Evolutionary conservation across 2,329 filamentous ascomycete species (phyloP).

Genomic region (Calycina herbarum): DNA sequence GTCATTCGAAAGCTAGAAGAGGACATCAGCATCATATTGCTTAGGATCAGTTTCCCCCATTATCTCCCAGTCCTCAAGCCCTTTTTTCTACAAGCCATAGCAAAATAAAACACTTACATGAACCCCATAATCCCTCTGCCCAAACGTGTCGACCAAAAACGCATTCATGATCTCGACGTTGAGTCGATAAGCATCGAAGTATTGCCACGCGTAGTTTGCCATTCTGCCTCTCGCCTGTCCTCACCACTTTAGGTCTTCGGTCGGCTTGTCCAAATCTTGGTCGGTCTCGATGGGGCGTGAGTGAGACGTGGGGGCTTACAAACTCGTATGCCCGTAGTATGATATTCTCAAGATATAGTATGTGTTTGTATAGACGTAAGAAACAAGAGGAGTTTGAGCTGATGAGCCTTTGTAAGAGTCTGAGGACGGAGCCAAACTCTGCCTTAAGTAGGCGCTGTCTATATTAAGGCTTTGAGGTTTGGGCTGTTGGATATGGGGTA

Average conservation of each 20-base stretch:
- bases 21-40: not conserved
- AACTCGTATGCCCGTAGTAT: not conserved
- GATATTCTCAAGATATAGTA: too few relatives aligned
- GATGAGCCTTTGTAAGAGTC: not conserved
- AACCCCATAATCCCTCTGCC: not conserved
- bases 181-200: not conserved
- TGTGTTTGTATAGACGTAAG: too few relatives aligned
- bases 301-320: not conserved
- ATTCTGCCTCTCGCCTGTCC: not conserved
- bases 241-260: too few relatives aligned
- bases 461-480: not conserved
- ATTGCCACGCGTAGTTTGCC: not conserved
- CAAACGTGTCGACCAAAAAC: not conserved
- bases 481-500: not conserved
- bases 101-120: not conserved
- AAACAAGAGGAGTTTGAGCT: too few relatives aligned
- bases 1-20: not conserved
- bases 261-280: not conserved
- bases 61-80: too few relatives aligned
- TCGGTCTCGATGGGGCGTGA: not conserved
- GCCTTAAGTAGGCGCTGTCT: not conserved
- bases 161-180: constrained; percentile 3
- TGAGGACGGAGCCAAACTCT: not conserved
- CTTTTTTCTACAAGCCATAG: too few relatives aligned
- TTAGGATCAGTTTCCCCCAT: too few relatives aligned